Conservation (phyloP, 2,329 filamentous ascomycete genomes). For the Talaromyces sp. region DNA sequence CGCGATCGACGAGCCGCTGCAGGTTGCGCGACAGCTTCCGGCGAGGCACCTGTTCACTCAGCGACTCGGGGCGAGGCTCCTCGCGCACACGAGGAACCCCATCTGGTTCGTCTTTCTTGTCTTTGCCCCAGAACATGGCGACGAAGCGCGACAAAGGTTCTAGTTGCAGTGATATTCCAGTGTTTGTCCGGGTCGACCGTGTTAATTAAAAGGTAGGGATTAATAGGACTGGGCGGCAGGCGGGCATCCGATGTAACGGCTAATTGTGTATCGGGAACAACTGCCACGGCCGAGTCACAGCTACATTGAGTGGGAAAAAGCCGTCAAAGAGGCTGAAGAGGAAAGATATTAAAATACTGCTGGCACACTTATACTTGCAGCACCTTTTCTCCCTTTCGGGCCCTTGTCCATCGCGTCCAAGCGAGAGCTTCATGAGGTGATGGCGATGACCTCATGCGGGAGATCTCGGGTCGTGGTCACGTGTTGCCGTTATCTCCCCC, state of each 20-base stretch:
- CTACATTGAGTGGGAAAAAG: neutral
- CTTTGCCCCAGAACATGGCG: constrained; percentile 30
- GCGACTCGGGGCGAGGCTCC: constrained; percentile 26
- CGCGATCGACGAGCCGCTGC: constrained; percentile 53
- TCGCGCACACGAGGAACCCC: constrained; percentile 13
- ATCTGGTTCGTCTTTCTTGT: constrained; percentile 15
- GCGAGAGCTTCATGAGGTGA: neutral
- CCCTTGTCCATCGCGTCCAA: neutral
- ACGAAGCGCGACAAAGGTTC: neutral
- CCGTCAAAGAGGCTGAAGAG: neutral
- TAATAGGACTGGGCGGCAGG: neutral
- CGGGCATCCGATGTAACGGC: neutral
- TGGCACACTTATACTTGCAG: neutral
- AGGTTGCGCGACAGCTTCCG: constrained; percentile 52
- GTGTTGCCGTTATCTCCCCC: neutral
- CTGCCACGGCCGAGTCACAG: neutral
- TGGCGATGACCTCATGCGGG: constrained; percentile 12
- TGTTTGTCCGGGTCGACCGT: neutral
- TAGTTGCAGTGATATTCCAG: neutral
- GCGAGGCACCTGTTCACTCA: constrained; percentile 40
- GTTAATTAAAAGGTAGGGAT: neutral
- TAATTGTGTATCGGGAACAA: neutral
- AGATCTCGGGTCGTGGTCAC: constrained; percentile 9
- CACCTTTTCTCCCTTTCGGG: neutral
- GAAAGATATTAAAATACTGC: neutral